Evolutionary conservation across 192 early-diverging fungal species (phyloP).

Genomic region (Coemansia sp.): DNA sequence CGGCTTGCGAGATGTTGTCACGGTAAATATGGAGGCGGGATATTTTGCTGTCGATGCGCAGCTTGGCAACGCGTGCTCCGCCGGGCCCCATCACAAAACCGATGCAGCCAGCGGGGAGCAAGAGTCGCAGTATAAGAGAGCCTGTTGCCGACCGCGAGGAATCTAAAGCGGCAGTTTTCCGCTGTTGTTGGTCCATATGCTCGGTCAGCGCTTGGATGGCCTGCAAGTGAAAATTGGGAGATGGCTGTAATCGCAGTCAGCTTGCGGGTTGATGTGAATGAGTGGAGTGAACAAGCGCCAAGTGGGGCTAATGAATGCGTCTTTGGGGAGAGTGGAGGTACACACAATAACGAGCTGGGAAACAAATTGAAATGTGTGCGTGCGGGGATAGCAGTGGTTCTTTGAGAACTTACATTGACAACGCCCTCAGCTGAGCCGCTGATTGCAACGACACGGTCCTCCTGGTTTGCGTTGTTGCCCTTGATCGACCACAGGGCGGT

Average conservation of each 20-base stretch:
- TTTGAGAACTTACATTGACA: constrained; percentile 33
- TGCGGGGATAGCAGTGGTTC: background rate
- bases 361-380: background rate
- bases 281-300: background rate
- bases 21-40: constrained; percentile 28
- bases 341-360: background rate
- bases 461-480: constrained; percentile 19
- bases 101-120: constrained; percentile 40
- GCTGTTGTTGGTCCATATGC: constrained; percentile 34
- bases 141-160: background rate
- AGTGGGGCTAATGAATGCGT: background rate
- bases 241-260: background rate
- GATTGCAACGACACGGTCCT: constrained; percentile 43
- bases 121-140: constrained; percentile 22
- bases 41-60: constrained; percentile 23
- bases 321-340: background rate
- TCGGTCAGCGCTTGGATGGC: constrained; percentile 34
- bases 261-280: background rate
- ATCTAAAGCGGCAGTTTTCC: background rate
- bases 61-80: constrained; percentile 21
- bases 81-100: constrained; percentile 33
- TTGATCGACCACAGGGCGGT: constrained; percentile 36
- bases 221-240: constrained; percentile 15
- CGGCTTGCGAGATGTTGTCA: constrained; percentile 32
- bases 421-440: constrained; percentile 26